phyloP scores from a whole-genome alignment of 768 basidiomycete species.

The Lactarius deliciosus region DNA sequence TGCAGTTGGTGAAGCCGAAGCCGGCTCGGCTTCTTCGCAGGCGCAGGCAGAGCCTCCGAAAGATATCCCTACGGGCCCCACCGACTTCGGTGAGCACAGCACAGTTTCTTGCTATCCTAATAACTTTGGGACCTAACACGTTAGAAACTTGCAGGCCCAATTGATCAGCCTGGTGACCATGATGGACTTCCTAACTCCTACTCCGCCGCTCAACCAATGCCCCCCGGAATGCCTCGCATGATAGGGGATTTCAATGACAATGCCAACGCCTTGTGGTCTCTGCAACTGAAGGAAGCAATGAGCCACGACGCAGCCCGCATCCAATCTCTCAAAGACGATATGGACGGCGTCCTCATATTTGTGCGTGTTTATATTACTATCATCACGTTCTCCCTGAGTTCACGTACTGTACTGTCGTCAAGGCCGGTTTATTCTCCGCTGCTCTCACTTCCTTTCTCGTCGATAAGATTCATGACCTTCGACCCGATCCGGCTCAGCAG shows the following conservation, averaged over 20 bases:
- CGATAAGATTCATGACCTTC: slow-evolving; percentile 15
- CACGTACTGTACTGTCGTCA: background rate
- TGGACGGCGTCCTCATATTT: slow-evolving; percentile 4
- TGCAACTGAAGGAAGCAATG: background rate
- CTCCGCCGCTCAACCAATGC: too few relatives aligned
- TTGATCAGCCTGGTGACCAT: too few relatives aligned
- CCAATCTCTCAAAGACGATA: background rate
- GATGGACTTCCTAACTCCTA: too few relatives aligned
- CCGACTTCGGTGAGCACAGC: too few relatives aligned
- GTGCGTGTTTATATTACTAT: background rate
- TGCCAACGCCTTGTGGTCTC: slow-evolving; percentile 6
- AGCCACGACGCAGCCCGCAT: background rate
- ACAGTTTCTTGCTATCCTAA: too few relatives aligned
- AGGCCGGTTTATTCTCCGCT: slow-evolving; percentile 22
- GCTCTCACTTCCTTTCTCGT: slow-evolving; percentile 15
- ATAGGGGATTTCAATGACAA: background rate
- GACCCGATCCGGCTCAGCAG: background rate
- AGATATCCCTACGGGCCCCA: too few relatives aligned
- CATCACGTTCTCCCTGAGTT: too few relatives aligned
- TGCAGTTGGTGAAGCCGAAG: too few relatives aligned
- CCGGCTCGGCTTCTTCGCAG: too few relatives aligned
- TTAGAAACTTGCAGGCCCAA: too few relatives aligned
- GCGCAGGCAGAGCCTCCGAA: too few relatives aligned
- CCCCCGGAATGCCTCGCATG: background rate
- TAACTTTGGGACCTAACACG: too few relatives aligned